Evolutionary conservation across 2,329 filamentous ascomycete genomes (phyloP), one percentile per base, ranked within the genome.

Genomic region (Clarireedia homoeocarpa): DNA sequence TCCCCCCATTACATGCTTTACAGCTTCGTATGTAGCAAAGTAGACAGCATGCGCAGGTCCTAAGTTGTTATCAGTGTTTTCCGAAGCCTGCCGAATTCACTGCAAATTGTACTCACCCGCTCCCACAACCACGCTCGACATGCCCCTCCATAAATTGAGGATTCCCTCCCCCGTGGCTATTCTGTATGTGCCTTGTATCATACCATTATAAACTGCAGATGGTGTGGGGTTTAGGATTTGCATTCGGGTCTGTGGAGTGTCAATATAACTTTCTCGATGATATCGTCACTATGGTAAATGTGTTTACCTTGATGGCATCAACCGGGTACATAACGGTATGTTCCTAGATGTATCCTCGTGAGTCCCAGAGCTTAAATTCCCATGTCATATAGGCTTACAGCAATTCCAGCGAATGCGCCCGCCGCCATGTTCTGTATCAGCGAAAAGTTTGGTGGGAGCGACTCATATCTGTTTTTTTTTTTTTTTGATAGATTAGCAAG

Each of bases 301-400:
- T 49, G 49, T 65, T 53, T 52, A 96, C 94, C 87, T 99, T 99
- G 71, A 99, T 88, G 65, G 95, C 84, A 76, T 99, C 94, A 70
- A 99, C 88, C 20, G 94, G 94, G 71, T 99, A 99, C 94, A 99
- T 97, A 67, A 96, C 91, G 58, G 92, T 95, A 74, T 97, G 92
- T 76, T 97, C 92, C 91, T 96, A 53, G 53, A 20, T 24, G 48
- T 30, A 52, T 26, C 56, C 66, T 56, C 64, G 60, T 58, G 45
- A 56, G 10, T 24, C 34, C 17, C 36, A 24, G 65, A 59, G 65
- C 61, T 27, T 56, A 34, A 40, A 23, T 7, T 24, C 53, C n/a
- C 23, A 24, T 26, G 50, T 51, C 26, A 34, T 53, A 57, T 46
- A 45, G 47, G 53, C 64, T 59, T 62, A 67, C 66, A 57, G 64